Percentiles rank a stretch among this genome's conserved stretches.
These are phyloP conservation scores for Limnomonas spitsbergensis DNA, from an alignment of 139 green algal genomes.

Conservation along the genomic window DNA sequence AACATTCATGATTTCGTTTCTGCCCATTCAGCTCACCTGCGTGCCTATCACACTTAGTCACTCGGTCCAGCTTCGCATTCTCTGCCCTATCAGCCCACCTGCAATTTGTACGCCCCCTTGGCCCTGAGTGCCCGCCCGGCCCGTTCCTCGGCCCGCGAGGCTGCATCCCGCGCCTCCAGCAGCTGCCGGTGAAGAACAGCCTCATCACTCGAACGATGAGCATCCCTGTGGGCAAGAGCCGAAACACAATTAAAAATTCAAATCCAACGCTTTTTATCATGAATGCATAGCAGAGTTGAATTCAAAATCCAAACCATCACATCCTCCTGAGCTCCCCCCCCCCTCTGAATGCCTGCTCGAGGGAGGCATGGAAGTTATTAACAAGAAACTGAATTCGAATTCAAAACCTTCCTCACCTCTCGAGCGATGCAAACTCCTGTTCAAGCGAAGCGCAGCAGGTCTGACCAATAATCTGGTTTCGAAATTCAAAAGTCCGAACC, in stretches of 20 bases:
- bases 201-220: slow-evolving; percentile 15
- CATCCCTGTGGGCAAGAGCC: not conserved
- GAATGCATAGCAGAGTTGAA: too few species aligned
- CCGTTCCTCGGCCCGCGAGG: slow-evolving; percentile 19
- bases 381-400: not conserved
- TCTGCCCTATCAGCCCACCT: slow-evolving; percentile 35
- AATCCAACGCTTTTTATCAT: too few species aligned
- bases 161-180: slow-evolving; percentile 27
- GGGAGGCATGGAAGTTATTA: not conserved
- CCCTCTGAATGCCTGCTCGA: not conserved
- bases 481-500: too few species aligned
- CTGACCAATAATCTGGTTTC: too few species aligned
- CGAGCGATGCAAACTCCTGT: too few species aligned
- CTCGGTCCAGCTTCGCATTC: too few species aligned
- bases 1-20: too few species aligned
- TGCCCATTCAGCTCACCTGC: too few species aligned
- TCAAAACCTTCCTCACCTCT: not conserved
- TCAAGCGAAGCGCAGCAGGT: too few species aligned
- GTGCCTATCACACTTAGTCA: too few species aligned
- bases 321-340: too few species aligned
- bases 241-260: not conserved
- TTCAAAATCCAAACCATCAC: too few species aligned
- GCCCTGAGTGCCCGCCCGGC: slow-evolving; percentile 31
- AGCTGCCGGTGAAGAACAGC: slow-evolving; percentile 43
- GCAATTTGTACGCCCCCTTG: slow-evolving; percentile 49